Evolutionary conservation across 495 filamentous ascomycete species (phyloP), one percentile per base, ranked within the genome.

Genomic region (Neurospora discreta): DNA sequence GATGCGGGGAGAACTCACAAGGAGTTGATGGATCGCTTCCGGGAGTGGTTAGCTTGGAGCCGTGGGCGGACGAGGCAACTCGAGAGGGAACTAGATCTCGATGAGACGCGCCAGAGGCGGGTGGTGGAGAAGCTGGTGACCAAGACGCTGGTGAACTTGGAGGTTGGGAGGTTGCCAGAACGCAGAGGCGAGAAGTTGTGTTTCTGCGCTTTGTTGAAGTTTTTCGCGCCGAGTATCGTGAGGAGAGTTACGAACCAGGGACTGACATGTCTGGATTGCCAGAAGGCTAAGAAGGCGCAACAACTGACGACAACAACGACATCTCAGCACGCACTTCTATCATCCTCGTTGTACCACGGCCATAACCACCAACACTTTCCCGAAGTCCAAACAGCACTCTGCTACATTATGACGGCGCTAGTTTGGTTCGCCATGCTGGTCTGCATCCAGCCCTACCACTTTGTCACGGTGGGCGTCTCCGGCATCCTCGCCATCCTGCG

Each of bases 381-480:
- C n/a, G 69, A 30, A 38, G 11, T 42, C n/a, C 75, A 70, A 69
- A 46, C 72, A 18, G 52, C 44, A 9, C 10, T 72, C 41, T 77
- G 76, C 72, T 46, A 70, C 46, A 23, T 78, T 16, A 69, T 77
- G 58, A 79, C 77, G 13, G 23, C 73, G 6, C n/a, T 72, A 41
- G 7, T 58, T 36, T 77, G 74, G 76, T 16, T 79, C 40, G 20
- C 72, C 30, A 16, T 74, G 16, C 70, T 78, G 18, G 1, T 78
- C 13, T 30, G 74, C 36, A 52, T 71, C 65, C 76, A 77, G 36
- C 73, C 75, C 15, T 71, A 68, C 69, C 72, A 77, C 68, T 67
- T 70, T 16, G 9, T 68, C 2, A 41, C 73, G 5, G 2, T 72
- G 15, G 39, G 71, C 58, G 11, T 41, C 44, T 44, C 67, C n/a